Evolutionary conservation across 75 land plant genomes (phyloP), one percentile per base, ranked within the genome.

Genomic region (Pinus albicaulis): DNA sequence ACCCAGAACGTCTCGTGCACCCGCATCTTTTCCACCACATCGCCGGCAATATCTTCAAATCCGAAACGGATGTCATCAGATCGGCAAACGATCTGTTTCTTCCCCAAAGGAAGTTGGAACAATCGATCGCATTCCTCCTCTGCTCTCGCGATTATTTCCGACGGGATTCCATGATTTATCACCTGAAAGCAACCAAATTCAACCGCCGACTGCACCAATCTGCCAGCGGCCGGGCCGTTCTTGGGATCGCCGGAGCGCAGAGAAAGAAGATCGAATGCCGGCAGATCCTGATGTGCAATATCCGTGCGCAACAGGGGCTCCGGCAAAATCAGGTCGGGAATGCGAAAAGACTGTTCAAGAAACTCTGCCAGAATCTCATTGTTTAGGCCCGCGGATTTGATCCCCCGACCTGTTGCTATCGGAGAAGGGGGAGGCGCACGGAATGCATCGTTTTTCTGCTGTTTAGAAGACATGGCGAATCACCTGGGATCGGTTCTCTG

Each of bases 391-490:
- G 77, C 76, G 0, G 82, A 74, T 38, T 80, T 77, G 0, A 76
- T 56, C 7, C 87, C 87, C 26, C 82, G 64, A 13, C 65, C 77
- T 12, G 77, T 24, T 36, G 70, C 80, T 14, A 82, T 73, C 55
- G 86, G 82, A 13, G 84, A 80, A 1, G 86, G 86, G 22, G 89
- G 89, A 31, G 89, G 89, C 5, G 86, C 89, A 24, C 74, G 57
- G 16, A 72, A 72, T 26, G 56, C 74, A 25, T 25, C 14, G 19
- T 26, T 23, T 2, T 12, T 55, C 56, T 72, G 11, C 11, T 48
- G 11, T 48, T 48, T 48, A 28, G 28, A 28, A 28, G 28, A 28
- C 28, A 28, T 28, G 28, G 28, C 1, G 28, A 28, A 1, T 28
- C 28, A 1, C 1, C 53, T 12, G 12, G 12, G 28, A 28, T 28